phyloP scores from a whole-genome alignment of 495 filamentous ascomycete species.

The Chaetomium tenue region DNA sequence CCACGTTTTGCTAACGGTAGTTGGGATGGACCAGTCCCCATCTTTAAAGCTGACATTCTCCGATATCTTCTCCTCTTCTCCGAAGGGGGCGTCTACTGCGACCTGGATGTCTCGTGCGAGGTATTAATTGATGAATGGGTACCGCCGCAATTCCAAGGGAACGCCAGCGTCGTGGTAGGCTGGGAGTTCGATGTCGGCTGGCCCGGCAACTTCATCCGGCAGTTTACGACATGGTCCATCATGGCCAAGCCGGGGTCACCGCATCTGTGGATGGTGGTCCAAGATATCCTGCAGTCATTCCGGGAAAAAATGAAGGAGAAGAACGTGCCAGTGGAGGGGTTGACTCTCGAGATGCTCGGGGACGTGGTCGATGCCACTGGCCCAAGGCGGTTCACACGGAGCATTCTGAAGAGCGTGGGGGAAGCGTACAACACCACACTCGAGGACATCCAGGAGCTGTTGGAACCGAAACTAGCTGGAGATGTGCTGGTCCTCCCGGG shows the following conservation, averaged over 20 bases:
- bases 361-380: slow-evolving; percentile 22
- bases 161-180: slow-evolving; percentile 16
- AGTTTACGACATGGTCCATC: slow-evolving; percentile 22
- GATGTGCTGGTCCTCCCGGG: slow-evolving; percentile 23
- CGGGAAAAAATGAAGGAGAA: not conserved
- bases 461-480: slow-evolving; percentile 18
- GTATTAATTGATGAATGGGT: slow-evolving; percentile 17
- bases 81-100: slow-evolving; percentile 22
- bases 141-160: not conserved
- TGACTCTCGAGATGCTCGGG: slow-evolving; percentile 15
- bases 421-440: not conserved
- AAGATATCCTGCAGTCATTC: slow-evolving; percentile 13
- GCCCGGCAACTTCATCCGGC: slow-evolving; percentile 13
- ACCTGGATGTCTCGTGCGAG: slow-evolving; percentile 25
- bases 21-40: slow-evolving; percentile 8
- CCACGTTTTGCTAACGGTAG: not conserved
- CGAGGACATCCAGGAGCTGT: not conserved
- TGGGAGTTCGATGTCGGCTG: slow-evolving; percentile 25
- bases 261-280: slow-evolving; percentile 17
- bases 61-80: slow-evolving; percentile 23
- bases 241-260: slow-evolving; percentile 10
- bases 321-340: not conserved
- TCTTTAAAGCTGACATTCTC: slow-evolving; percentile 21
- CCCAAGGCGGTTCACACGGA: slow-evolving; percentile 13
- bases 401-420: slow-evolving; percentile 15